phyloP scores from a whole-genome alignment of 1,284 basidiomycete species.

The Ceratobasidium sp. region DNA sequence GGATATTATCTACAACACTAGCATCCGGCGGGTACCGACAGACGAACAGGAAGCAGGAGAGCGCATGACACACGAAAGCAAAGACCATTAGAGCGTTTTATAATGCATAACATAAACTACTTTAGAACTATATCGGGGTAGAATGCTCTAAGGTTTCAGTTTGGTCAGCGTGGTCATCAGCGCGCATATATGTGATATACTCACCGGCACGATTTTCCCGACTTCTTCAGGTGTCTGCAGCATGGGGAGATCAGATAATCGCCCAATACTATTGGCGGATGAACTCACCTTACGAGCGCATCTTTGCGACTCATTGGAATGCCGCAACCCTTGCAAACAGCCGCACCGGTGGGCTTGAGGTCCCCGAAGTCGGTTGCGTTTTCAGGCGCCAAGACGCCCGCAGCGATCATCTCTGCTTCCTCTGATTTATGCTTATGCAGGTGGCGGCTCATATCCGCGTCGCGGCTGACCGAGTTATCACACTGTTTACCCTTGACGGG shows the following conservation, averaged over 20 bases:
- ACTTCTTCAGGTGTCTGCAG: constrained; percentile 24
- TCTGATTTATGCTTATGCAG: constrained; percentile 11
- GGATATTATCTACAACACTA: neutral
- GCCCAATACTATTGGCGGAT: no score
- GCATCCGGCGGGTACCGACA: neutral
- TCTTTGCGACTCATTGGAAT: constrained; percentile 16
- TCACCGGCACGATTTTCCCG: constrained; percentile 27
- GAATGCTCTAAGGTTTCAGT: constrained; percentile 1
- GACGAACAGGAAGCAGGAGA: neutral
- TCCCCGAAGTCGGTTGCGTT: constrained; percentile 9
- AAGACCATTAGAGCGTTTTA: neutral
- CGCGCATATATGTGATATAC: constrained; percentile 13
- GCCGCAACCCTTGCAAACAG: constrained; percentile 3
- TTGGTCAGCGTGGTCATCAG: constrained; percentile 1
- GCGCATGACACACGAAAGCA: neutral
- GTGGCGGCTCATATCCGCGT: constrained; percentile 27
- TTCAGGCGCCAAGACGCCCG: constrained; percentile 1
- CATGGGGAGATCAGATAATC: neutral
- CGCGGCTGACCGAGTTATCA: constrained; percentile 18
- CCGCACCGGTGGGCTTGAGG: constrained; percentile 4
- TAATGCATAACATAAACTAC: neutral
- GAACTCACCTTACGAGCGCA: constrained; percentile 17
- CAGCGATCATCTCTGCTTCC: constrained; percentile 1
- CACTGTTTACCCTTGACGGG: constrained; percentile 19
- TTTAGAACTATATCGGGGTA: constrained; percentile 17